These are phyloP conservation scores for Chlamydomonas sp. DNA, from an alignment of 139 green algal species.

Conservation along the genomic window DNA sequence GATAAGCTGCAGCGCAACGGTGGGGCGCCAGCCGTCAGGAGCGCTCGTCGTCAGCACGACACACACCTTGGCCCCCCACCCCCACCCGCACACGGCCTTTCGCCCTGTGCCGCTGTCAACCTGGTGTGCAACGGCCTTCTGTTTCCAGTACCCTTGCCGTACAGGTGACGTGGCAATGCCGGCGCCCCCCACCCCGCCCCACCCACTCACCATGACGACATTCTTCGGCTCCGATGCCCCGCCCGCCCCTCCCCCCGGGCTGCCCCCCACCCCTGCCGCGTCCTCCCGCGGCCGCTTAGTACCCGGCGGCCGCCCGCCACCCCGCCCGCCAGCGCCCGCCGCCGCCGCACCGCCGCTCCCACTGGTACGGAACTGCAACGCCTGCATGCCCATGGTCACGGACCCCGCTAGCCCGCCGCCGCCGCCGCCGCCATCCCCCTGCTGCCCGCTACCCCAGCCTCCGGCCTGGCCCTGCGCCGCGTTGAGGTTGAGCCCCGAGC, in stretches of 20 bases:
- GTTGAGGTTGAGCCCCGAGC: no score
- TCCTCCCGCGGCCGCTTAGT: slow-evolving; percentile 30
- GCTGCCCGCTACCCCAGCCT: background rate
- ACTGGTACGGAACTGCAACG: slow-evolving; percentile 23
- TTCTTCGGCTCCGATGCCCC: background rate
- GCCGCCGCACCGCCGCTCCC: background rate
- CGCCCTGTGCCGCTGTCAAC: no score
- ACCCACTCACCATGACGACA: slow-evolving; percentile 25
- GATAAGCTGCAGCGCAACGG: no score
- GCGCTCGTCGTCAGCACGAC: no score
- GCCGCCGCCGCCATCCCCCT: background rate
- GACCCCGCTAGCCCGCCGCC: background rate
- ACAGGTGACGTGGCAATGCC: no score
- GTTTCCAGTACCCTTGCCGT: no score
- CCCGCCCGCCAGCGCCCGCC: background rate
- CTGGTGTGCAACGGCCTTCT: no score
- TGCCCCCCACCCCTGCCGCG: background rate
- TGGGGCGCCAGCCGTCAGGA: no score
- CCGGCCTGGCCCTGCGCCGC: no score
- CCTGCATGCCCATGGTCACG: slow-evolving; percentile 7
- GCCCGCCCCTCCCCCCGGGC: background rate
- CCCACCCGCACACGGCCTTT: no score
- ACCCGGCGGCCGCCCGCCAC: background rate
- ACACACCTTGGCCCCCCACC: no score
- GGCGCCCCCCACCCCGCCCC: no score